Evolutionary conservation across 2,329 filamentous ascomycete genomes (phyloP), one percentile per base, ranked within the genome.

Genomic region (Claviceps digitariae): DNA sequence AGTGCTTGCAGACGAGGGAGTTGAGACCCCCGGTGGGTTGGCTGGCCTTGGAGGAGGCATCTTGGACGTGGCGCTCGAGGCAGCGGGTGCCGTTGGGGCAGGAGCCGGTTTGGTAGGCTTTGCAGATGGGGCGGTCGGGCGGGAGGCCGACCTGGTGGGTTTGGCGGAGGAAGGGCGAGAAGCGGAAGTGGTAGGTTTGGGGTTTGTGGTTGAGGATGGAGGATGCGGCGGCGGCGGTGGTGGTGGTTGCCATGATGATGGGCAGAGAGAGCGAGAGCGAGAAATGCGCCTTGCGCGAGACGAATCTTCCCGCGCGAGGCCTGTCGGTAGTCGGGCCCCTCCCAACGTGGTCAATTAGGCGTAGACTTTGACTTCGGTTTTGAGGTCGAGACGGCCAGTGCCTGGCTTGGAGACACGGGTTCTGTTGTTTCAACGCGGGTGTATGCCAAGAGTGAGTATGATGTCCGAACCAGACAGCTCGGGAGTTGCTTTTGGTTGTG

Each of bases 1-100:
- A 97, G 76, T 97, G 93, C 74, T 98, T 98, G 82, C 93, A 98
- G 56, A 98, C 91, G 17, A 97, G 82, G 65, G 80, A 86, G 72
- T 85, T 87, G 67, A 85, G 85, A 36, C 82, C 82, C 43, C 74
- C 69, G 21, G 63, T 57, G 4, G 60, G 57, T 55, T 66, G 64
- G 57, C 55, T 62, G 54, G 43, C 53, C 54, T 55, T 57, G 36
- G 58, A 57, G 36, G 58, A 57, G 21, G 63, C 59, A 74, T 68
- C 64, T 31, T 70, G 67, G 55, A 74, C 69, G 73, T 97, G 91
- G 50, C 89, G 86, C 69, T 97, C 90, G 1, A 89, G 82, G 68
- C 93, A 97, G 53, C 81, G 78, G 57, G 85, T 82, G 41, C 90
- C 91, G 57, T 90, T 78, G 0, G 90, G 89, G 65, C 93, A 97